A percentile compares a stretch with the other conserved stretches of the same genome.
phyloP scores from a whole-genome alignment of 371 early-diverging fungal species.

The Rhizopus arrhizus region DNA sequence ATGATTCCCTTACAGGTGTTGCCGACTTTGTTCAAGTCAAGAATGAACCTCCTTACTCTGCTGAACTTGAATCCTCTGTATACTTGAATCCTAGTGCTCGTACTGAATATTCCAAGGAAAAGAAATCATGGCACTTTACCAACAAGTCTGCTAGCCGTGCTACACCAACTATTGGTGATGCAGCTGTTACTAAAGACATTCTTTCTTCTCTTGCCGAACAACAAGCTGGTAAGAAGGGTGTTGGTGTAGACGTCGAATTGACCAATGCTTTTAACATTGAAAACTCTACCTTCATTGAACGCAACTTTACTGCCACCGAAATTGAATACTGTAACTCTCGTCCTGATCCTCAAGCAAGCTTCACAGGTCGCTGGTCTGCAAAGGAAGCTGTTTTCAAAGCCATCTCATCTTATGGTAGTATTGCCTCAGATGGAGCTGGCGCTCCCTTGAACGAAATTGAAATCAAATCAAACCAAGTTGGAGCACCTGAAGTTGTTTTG shows the following conservation, averaged over 20 bases:
- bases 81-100: conserved; percentile 93
- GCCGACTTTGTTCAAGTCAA: conserved; percentile 89
- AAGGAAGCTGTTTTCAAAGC: conserved; percentile 98
- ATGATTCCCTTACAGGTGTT: conserved; percentile 88
- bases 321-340: conserved; percentile 77
- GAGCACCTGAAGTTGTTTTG: conserved; percentile 87
- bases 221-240: conserved; percentile 67
- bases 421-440: conserved; percentile 81
- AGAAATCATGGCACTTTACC: conserved; percentile 78
- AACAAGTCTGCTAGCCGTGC: conserved; percentile 48
- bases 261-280: conserved; percentile 79
- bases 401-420: conserved; percentile 71
- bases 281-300: conserved; percentile 84
- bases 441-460: conserved; percentile 93
- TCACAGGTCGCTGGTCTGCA: conserved; percentile 95
- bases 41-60: conserved; percentile 85
- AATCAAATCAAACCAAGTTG: conserved; percentile 69
- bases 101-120: conserved; percentile 75
- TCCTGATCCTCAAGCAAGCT: conserved; percentile 84
- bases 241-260: conserved; percentile 94
- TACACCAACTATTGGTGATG: conserved; percentile 49
- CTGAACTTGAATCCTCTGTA: conserved; percentile 82
- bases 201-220: conserved; percentile 59
- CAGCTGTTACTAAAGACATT: conserved; percentile 64
- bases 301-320: conserved; percentile 88